A percentile compares a stretch with the other conserved stretches of the same genome.
These are phyloP conservation scores for Pseudoperonospora humuli DNA, from an alignment of 352 stramenopile species.

Conservation along the genomic window DNA sequence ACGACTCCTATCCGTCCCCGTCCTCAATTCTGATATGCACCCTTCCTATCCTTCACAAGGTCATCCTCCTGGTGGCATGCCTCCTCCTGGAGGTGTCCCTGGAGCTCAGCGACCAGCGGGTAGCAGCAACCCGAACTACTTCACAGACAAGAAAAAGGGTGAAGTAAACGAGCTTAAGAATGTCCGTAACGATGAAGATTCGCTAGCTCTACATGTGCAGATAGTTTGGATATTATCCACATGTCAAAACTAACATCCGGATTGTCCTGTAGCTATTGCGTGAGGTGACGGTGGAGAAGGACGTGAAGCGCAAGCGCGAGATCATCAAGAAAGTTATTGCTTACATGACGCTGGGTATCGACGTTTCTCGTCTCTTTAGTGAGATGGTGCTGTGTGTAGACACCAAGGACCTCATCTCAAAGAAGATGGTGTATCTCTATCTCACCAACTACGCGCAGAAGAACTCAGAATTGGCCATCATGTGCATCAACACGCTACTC, in stretches of 20 bases:
- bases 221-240: background rate
- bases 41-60: conserved; percentile 24
- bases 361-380: conserved; percentile 98
- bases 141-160: conserved; percentile 91
- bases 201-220: background rate
- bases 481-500: conserved; percentile 99
- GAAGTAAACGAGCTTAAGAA: conserved; percentile 95
- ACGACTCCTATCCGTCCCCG: background rate
- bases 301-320: conserved; percentile 96
- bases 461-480: conserved; percentile 98
- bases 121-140: conserved; percentile 63
- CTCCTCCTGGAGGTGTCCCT: conserved; percentile 8
- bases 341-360: conserved; percentile 99
- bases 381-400: conserved; percentile 98
- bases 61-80: conserved; percentile 18
- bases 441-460: conserved; percentile 97
- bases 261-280: conserved; percentile 77
- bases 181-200: conserved; percentile 34
- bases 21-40: conserved; percentile 8
- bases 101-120: conserved; percentile 18
- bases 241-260: background rate
- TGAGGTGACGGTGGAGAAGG: conserved; percentile 94
- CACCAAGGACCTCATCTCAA: conserved; percentile 98
- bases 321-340: conserved; percentile 99
- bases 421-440: conserved; percentile 99